A percentile compares a stretch with the other conserved stretches of the same genome.
Conservation (phyloP, 176 grass and related monocot genomes). For the Tillandsia leiboldiana region DNA sequence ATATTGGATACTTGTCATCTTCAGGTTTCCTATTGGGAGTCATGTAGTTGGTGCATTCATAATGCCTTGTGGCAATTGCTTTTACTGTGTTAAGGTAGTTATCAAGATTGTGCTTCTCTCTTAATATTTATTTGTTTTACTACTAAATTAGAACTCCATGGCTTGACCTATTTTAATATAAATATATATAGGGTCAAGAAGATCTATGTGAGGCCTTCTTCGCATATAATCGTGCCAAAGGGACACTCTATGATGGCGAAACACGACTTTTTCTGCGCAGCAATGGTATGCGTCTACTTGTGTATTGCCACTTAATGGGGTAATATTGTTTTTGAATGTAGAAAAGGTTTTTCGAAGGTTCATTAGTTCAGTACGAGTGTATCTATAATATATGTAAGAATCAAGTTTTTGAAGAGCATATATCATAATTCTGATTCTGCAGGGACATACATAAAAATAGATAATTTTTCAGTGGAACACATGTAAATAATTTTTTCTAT, state of each 20-base stretch:
- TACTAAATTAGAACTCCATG: not conserved
- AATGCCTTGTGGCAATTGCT: slow-evolving; percentile 99
- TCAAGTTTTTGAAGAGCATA: no score
- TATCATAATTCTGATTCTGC: no score
- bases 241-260: slow-evolving; percentile 91
- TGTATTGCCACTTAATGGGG: not conserved
- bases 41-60: slow-evolving; percentile 96
- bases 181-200: slow-evolving; percentile 73
- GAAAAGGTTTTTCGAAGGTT: no score
- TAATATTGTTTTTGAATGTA: no score
- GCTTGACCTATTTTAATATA: not conserved
- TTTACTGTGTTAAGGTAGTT: slow-evolving; percentile 85
- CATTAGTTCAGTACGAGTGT: no score
- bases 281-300: slow-evolving; percentile 41
- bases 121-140: not conserved
- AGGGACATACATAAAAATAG: no score
- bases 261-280: slow-evolving; percentile 68
- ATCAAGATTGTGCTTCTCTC: not conserved
- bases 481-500: no score
- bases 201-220: slow-evolving; percentile 95
- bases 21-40: slow-evolving; percentile 84
- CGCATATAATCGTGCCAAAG: slow-evolving; percentile 89
- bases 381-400: no score
- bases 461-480: no score
- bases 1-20: not conserved